Conservation (phyloP, 495 filamentous ascomycete genomes). For the Acidomyces sp. region DNA sequence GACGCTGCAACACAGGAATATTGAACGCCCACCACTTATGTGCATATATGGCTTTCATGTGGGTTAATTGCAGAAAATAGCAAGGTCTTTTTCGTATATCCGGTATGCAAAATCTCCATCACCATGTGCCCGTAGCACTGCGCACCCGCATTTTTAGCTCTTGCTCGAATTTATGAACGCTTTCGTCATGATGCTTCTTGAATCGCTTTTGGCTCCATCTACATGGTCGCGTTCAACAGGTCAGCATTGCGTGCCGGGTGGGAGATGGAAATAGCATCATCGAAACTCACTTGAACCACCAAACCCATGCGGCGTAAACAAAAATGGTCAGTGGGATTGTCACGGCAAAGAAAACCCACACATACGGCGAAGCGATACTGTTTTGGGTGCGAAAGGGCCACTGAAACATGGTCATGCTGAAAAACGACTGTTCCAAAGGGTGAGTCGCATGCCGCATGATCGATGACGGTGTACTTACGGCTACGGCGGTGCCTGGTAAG, state of each 20-base stretch:
- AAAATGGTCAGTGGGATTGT: conserved; percentile 16
- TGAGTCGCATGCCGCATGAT: background rate
- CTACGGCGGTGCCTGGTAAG: conserved; percentile 19
- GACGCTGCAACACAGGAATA: too few species aligned
- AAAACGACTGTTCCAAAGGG: conserved; percentile 11
- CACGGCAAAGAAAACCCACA: conserved; percentile 17
- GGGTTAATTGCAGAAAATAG: background rate
- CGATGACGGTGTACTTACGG: background rate
- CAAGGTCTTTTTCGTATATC: background rate
- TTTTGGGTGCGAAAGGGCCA: conserved; percentile 4
- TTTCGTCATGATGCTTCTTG: conserved; percentile 12
- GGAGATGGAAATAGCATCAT: background rate
- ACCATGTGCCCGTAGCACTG: conserved; percentile 17
- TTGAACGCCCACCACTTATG: too few species aligned
- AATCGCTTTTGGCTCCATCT: conserved; percentile 3
- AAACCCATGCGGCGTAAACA: conserved; percentile 10
- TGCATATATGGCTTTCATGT: too few species aligned
- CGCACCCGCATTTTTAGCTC: conserved; percentile 16
- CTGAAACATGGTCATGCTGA: conserved; percentile 18
- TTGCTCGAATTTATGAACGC: conserved; percentile 12
- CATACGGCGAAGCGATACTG: conserved; percentile 12
- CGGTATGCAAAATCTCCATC: background rate
- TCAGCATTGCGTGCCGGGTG: background rate
- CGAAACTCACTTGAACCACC: conserved; percentile 12
- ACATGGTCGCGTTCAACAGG: background rate